phyloP scores from a whole-genome alignment of 805 yeast species.

The Torulaspora maleeae region DNA sequence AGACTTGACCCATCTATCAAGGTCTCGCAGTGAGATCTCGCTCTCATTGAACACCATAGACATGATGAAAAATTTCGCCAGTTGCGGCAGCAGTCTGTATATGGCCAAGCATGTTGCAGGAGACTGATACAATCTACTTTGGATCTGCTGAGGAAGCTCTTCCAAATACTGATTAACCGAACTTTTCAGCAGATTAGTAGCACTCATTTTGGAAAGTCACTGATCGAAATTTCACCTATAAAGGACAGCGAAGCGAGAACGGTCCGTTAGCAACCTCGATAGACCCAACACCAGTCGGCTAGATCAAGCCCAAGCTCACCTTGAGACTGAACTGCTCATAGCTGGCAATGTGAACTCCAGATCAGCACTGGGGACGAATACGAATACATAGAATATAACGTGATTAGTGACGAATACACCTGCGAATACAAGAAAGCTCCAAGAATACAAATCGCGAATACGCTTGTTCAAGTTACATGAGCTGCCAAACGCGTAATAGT shows the following conservation, averaged over 20 bases:
- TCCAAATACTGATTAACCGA: slow-evolving; percentile 87
- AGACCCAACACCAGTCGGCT: not conserved
- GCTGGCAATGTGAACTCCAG: not conserved
- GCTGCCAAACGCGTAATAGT: too few species aligned
- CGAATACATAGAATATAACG: too few species aligned
- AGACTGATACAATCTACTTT: slow-evolving; percentile 70
- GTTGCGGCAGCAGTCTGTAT: slow-evolving; percentile 79
- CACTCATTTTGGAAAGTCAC: slow-evolving; percentile 20
- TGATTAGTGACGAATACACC: too few species aligned
- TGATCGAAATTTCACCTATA: not conserved
- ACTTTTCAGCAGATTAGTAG: slow-evolving; percentile 46
- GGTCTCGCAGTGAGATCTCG: slow-evolving; percentile 59
- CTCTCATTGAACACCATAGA: slow-evolving; percentile 77
- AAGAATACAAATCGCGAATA: too few species aligned
- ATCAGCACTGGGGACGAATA: too few species aligned
- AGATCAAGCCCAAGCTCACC: not conserved
- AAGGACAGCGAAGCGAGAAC: too few species aligned
- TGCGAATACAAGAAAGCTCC: too few species aligned
- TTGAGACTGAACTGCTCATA: not conserved
- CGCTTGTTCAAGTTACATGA: too few species aligned
- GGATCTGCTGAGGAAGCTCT: slow-evolving; percentile 83
- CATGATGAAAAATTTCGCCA: slow-evolving; percentile 87
- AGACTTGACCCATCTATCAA: slow-evolving; percentile 72
- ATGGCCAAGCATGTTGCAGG: slow-evolving; percentile 95
- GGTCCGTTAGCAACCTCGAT: too few species aligned